Evolutionary conservation across 2,329 filamentous ascomycete species (phyloP), one percentile per base, ranked within the genome.

Genomic region (Bertia moriformis): DNA sequence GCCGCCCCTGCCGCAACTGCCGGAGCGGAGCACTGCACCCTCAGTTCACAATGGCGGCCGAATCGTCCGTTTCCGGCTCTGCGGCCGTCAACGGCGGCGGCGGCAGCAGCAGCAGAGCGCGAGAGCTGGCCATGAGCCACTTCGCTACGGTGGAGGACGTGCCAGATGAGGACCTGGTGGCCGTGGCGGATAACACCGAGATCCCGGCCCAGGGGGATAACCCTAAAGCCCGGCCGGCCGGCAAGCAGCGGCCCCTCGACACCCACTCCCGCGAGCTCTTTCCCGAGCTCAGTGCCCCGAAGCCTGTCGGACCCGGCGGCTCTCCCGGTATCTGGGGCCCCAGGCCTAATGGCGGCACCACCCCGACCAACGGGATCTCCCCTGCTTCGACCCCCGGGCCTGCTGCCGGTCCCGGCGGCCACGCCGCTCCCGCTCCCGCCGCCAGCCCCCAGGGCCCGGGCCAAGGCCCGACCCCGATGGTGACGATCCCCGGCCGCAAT

Each of bases 261-360:
- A 88, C 85, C 15, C 73, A 84, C 52, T 93, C 85, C 14, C 83
- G 93, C 54, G 88, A 96, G 60, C 67, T 84, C 43, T 98, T 98
- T 69, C 91, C 91, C n/a, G 79, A 88, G 49, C 73, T 98, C 37
- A 35, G 32, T 17, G 72, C 63, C 17, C 59, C 68, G 41, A 77
- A 76, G 58, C 66, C 76, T 60, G 65, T 76, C 22, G 60, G 62
- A 14, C 59, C 71, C 45, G 68, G 76, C 41, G 71, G 74, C 47
- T 69, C 76, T 42, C 69, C 79, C 37, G 76, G 80, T 36, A 77
- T 83, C 48, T 95, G 89, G 87, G 82, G 82, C 45, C 73, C 72
- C 44, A 62, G 61, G 46, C 43, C 63, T 44, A 79, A 77, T 53
- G 77, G 74, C 41, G 55, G 56, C 40, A 62, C 71, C 41, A 57